phyloP scores from a whole-genome alignment of 2,329 filamentous ascomycete genomes.

The Didymella exigua region DNA sequence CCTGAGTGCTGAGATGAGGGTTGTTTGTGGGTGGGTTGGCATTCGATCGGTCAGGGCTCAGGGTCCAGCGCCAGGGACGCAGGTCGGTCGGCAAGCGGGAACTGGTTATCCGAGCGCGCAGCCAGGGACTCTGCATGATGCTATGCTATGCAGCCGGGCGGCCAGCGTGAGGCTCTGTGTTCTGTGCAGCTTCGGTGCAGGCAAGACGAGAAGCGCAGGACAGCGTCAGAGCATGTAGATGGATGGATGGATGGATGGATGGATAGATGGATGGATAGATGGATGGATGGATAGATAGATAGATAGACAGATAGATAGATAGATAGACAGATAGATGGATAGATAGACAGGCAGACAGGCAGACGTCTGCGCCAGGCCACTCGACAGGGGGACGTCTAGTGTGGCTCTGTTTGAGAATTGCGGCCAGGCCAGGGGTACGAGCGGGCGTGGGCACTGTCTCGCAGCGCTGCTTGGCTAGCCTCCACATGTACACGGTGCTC shows the following conservation, averaged over 20 bases:
- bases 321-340: background rate
- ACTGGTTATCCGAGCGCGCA: background rate
- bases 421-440: background rate
- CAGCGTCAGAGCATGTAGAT: background rate
- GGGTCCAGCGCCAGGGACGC: background rate
- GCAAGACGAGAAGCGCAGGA: background rate
- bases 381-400: background rate
- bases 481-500: slow-evolving; percentile 8
- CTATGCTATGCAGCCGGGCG: background rate
- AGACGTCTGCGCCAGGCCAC: background rate
- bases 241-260: background rate
- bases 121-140: background rate
- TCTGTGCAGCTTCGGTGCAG: background rate
- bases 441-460: background rate
- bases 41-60: background rate
- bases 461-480: slow-evolving; percentile 4
- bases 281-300: too few species aligned
- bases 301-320: too few species aligned
- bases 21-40: background rate
- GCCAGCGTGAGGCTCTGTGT: background rate
- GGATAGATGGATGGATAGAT: too few species aligned
- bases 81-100: slow-evolving; percentile 3
- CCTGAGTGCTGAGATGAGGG: background rate
- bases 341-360: background rate
- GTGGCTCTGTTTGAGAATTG: background rate